A percentile compares a stretch with the other conserved stretches of the same genome.
phyloP scores from a whole-genome alignment of 768 basidiomycete species.

The Phanerochaete carnosa region DNA sequence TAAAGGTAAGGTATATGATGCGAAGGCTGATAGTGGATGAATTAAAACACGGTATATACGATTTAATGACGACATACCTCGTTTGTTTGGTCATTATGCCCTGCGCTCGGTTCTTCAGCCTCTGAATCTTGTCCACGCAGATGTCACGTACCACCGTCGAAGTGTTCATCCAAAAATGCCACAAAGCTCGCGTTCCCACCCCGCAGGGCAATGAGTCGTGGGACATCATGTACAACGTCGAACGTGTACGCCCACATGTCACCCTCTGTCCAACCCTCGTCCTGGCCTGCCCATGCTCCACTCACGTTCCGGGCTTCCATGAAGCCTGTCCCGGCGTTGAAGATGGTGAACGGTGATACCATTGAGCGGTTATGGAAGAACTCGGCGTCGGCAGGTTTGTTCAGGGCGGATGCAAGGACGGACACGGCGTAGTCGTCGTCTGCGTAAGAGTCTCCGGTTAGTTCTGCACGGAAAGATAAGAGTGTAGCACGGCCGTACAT shows the following conservation, averaged over 20 bases:
- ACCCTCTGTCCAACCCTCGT: conserved; percentile 81
- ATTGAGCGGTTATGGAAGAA: conserved; percentile 57
- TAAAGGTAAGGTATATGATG: conserved; percentile 88
- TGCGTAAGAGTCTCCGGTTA: conserved; percentile 22
- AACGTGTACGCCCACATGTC: conserved; percentile 78
- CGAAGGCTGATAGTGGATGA: conserved; percentile 49
- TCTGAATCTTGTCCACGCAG: not conserved
- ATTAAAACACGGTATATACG: not conserved
- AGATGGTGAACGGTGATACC: conserved; percentile 57
- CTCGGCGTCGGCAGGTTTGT: conserved; percentile 44
- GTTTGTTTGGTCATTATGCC: conserved; percentile 81
- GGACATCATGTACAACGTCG: conserved; percentile 70
- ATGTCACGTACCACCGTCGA: conserved; percentile 39
- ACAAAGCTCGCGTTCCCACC: conserved; percentile 70
- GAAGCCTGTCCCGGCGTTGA: conserved; percentile 68
- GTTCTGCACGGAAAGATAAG: not conserved
- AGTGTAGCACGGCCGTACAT: too few relatives aligned
- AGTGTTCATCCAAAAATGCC: conserved; percentile 58
- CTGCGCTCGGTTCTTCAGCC: too few relatives aligned
- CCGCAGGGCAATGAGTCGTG: conserved; percentile 54
- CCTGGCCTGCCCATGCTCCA: conserved; percentile 67
- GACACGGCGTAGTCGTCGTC: conserved; percentile 79
- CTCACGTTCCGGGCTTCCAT: conserved; percentile 76
- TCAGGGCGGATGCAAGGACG: conserved; percentile 53
- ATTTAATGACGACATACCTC: conserved; percentile 42